Evolutionary conservation across 352 stramenopile species (phyloP), one percentile per base, ranked within the genome.

Genomic region (Thraustochytrium striatum): DNA sequence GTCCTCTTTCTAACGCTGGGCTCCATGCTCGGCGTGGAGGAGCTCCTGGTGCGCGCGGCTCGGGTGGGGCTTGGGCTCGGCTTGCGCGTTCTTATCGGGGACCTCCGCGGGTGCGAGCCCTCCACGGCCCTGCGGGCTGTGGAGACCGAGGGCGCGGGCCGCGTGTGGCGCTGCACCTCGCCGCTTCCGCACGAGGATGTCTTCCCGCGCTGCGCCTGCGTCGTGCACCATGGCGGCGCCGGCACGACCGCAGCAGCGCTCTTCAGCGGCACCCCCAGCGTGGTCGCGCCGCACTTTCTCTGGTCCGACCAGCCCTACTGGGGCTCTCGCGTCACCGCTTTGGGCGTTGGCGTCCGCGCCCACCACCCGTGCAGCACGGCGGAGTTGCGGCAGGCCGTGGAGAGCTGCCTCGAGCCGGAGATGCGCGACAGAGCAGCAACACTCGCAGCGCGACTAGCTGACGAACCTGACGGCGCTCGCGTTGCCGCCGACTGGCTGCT

Each of bases 271-370:
- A 32, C 30, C 8, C 80, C 80, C 9, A 28, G 61, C 2, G 7
- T 84, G 0, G 59, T 84, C 21, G 3, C 83, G 21, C 80, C 80
- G n/a, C 53, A 81, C 25, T 38, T 84, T 16, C 57, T 21, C 3
- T 82, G 73, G 72, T 68, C 80, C 2, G 80, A 84, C 35, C 80
- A 84, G 72, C 47, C 65, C 2, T 73, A n/a, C 9, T 84, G 80
- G 80, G 80, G 32, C 19, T 30, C 53, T 13, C 32, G 47, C 0
- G 30, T 84, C 8, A 39, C 83, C 2, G 41, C 30, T 47, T n/a
- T 61, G 11, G 57, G 59, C 21, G 35, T 57, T 21, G 80, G 65
- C 21, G 65, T 72, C 7, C 39, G 25, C 35, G 19, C 32, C 7
- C 41, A n/a, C n/a, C n/a, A n/a, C n/a, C n/a, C n/a, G n/a, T n/a